Conservation (phyloP, 169 alveolate genomes). For the Plasmodium sp. region DNA sequence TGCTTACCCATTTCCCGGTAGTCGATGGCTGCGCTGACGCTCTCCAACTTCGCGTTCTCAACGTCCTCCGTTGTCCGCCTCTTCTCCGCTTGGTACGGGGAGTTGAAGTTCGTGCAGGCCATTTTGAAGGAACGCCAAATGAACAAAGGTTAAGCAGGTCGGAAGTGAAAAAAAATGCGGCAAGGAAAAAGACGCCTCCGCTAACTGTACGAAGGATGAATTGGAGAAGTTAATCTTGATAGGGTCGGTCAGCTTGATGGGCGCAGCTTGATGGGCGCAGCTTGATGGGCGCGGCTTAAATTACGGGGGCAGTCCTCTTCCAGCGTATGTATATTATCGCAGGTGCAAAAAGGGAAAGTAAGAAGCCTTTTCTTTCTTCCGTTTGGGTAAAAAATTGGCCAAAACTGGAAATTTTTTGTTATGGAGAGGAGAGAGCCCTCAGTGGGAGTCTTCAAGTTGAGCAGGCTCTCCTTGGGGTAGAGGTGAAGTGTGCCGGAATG, state of each 20-base stretch:
- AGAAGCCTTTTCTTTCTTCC: background rate
- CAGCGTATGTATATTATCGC: background rate
- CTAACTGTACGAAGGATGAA: background rate
- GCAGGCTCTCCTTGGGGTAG: background rate
- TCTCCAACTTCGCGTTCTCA: conserved; percentile 26
- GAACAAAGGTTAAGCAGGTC: background rate
- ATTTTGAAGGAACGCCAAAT: background rate
- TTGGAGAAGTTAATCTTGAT: background rate
- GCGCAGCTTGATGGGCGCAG: too few relatives aligned
- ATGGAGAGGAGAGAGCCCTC: background rate
- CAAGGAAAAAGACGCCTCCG: background rate
- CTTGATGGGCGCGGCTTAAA: background rate
- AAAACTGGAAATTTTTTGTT: background rate
- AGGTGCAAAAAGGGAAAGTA: background rate
- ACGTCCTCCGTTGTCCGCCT: conserved; percentile 71
- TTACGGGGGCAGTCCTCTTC: background rate
- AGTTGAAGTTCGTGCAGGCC: conserved; percentile 75
- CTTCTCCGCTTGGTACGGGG: conserved; percentile 80
- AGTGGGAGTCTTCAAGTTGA: background rate
- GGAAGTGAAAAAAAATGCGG: conserved; percentile 8
- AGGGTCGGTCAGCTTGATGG: too few relatives aligned
- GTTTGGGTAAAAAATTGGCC: background rate
- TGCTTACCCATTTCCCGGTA: conserved; percentile 80
- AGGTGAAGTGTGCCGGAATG: background rate
- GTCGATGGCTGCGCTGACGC: conserved; percentile 61